Percentiles rank a stretch among this genome's conserved stretches.
These are phyloP conservation scores for Lepidium sativum DNA, from an alignment of 345 rosid genomes.

Conservation along the genomic window DNA sequence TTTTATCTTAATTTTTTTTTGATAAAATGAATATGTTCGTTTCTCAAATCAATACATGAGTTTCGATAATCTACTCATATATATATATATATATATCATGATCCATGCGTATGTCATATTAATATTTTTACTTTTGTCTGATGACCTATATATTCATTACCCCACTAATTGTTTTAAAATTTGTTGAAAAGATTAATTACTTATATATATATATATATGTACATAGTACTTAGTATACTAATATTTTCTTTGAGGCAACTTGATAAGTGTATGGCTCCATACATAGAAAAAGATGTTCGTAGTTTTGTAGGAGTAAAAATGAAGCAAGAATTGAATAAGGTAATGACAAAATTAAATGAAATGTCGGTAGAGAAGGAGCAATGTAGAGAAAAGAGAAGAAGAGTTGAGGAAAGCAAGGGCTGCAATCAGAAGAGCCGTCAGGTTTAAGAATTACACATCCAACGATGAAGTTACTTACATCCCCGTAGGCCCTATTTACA, in stretches of 20 bases:
- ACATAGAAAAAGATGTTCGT: not conserved
- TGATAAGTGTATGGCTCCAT: not conserved
- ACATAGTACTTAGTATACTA: not conserved
- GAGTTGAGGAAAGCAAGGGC: conserved; percentile 36
- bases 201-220: not conserved
- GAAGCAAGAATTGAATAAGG: not conserved
- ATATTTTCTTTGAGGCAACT: not conserved
- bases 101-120: not conserved
- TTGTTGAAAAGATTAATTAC: too few relatives aligned
- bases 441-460: conserved; percentile 32
- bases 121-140: too few relatives aligned
- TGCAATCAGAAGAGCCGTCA: conserved; percentile 39
- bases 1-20: too few relatives aligned
- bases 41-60: not conserved
- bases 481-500: conserved; percentile 51
- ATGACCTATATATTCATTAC: too few relatives aligned
- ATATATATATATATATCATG: not conserved
- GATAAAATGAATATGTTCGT: too few relatives aligned
- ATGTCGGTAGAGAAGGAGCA: conserved; percentile 24
- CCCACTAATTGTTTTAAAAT: too few relatives aligned
- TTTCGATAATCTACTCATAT: not conserved
- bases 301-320: not conserved
- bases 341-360: not conserved
- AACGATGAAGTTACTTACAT: conserved; percentile 28
- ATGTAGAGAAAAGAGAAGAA: conserved; percentile 28